Evolutionary conservation across 495 filamentous ascomycete species (phyloP).

Genomic region (Penicillium desertorum): DNA sequence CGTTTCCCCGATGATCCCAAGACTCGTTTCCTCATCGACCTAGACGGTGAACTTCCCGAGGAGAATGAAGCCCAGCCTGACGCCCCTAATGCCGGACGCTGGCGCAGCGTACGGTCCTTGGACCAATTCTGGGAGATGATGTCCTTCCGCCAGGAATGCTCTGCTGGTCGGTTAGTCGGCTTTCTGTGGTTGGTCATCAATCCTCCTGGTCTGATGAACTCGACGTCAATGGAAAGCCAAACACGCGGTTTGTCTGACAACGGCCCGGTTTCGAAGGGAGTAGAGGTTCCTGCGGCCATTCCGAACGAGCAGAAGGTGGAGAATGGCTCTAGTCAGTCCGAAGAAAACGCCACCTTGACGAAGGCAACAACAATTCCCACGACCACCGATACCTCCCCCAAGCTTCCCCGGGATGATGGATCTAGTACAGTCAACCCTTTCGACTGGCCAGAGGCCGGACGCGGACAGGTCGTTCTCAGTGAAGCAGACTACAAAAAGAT

Average conservation of each 20-base stretch:
- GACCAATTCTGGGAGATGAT: constrained; percentile 99
- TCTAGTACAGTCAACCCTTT: constrained; percentile 52
- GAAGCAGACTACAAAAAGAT: constrained; percentile 73
- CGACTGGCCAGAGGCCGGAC: constrained; percentile 64
- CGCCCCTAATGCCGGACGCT: constrained; percentile 56
- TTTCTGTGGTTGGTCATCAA: constrained; percentile 91
- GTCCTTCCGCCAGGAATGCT: constrained; percentile 95
- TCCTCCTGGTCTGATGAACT: constrained; percentile 45
- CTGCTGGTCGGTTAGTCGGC: constrained; percentile 82
- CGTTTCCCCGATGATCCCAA: constrained; percentile 96
- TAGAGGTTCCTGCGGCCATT: constrained; percentile 6
- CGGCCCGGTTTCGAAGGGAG: constrained; percentile 10
- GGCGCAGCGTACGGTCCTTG: constrained; percentile 77
- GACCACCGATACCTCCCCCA: constrained; percentile 1
- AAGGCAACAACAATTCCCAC: background rate
- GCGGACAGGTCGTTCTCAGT: constrained; percentile 67
- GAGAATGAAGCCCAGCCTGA: constrained; percentile 26
- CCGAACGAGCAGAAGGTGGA: constrained; percentile 1
- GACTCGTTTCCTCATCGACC: constrained; percentile 80
- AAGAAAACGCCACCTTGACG: background rate
- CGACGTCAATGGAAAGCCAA: constrained; percentile 41
- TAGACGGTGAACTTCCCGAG: constrained; percentile 74
- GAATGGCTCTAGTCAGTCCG: background rate
- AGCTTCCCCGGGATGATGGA: constrained; percentile 32
- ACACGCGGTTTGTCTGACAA: constrained; percentile 14